A percentile compares a stretch with the other conserved stretches of the same genome.
Evolutionary conservation across 75 land plant species (phyloP).

Genomic region (Adiantum capillusveneris): DNA sequence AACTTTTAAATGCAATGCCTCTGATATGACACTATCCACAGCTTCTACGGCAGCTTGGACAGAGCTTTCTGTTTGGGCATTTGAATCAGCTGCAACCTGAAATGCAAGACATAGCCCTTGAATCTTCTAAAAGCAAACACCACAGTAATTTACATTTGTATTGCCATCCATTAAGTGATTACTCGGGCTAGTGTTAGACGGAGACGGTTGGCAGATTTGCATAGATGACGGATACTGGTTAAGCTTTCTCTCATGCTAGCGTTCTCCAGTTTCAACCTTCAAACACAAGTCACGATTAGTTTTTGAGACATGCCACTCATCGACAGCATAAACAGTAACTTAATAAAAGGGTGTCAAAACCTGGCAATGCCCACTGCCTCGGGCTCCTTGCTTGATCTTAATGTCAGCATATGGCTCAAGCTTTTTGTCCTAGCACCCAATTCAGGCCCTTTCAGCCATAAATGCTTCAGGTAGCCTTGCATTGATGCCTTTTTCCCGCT

Average conservation of each 20-base stretch:
- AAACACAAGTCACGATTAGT: not conserved
- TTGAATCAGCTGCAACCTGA: conserved; percentile 3
- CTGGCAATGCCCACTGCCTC: not conserved
- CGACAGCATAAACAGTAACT: too few species aligned
- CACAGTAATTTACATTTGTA: too few species aligned
- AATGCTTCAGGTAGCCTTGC: not conserved
- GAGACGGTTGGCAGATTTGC: conserved; percentile 54
- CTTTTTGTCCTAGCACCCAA: not conserved
- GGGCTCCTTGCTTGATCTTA: not conserved
- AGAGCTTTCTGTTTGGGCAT: conserved; percentile 13
- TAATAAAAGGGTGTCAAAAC: too few species aligned
- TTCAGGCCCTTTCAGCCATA: conserved; percentile 3
- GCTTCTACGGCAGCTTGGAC: conserved; percentile 16
- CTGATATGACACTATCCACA: conserved; percentile 46
- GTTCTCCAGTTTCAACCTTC: conserved; percentile 80
- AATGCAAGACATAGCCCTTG: too few species aligned
- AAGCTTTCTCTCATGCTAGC: conserved; percentile 81
- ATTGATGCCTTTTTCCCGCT: not conserved
- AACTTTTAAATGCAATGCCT: conserved; percentile 60
- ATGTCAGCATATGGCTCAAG: not conserved
- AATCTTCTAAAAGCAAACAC: too few species aligned
- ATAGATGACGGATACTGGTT: conserved; percentile 64
- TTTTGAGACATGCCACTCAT: too few species aligned
- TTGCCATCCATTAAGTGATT: too few species aligned
- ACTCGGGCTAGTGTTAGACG: conserved; percentile 46